phyloP scores from a whole-genome alignment of 2,329 filamentous ascomycete species.

The Elsinoe arachidis region DNA sequence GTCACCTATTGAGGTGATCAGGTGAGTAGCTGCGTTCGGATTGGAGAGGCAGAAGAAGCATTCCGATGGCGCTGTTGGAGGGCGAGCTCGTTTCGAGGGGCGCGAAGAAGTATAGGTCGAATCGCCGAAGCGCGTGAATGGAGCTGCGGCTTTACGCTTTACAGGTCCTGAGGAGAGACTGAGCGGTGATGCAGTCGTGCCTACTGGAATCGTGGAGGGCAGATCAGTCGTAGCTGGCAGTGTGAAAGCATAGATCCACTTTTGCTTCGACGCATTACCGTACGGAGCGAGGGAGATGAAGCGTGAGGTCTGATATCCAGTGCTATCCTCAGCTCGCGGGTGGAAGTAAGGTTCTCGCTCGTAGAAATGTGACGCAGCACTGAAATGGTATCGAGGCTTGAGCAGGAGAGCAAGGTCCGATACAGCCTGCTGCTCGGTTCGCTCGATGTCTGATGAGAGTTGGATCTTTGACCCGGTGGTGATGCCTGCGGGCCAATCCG shows the following conservation, averaged over 20 bases:
- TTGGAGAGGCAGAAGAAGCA: conserved; percentile 97
- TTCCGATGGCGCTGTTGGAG: conserved; percentile 50
- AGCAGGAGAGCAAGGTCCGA: conserved; percentile 69
- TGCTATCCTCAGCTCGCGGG: conserved; percentile 42
- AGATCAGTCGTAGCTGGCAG: conserved; percentile 57
- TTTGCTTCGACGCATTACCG: conserved; percentile 68
- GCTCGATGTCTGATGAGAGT: conserved; percentile 36
- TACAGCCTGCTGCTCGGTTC: conserved; percentile 54
- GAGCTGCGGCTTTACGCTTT: conserved; percentile 41
- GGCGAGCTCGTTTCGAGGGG: conserved; percentile 30
- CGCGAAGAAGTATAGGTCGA: conserved; percentile 23
- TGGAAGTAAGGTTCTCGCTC: conserved; percentile 92
- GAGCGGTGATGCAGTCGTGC: conserved; percentile 70
- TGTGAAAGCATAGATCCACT: conserved; percentile 62
- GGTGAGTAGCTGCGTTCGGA: conserved; percentile 70
- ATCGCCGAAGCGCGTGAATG: conserved; percentile 48
- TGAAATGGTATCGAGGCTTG: conserved; percentile 88
- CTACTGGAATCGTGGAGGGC: conserved; percentile 53
- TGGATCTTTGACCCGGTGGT: conserved; percentile 58
- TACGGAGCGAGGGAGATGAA: conserved; percentile 84
- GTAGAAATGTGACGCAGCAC: conserved; percentile 64
- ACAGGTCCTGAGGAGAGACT: conserved; percentile 35
- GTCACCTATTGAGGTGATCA: conserved; percentile 81
- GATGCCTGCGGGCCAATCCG: conserved; percentile 72
- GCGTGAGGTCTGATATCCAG: conserved; percentile 60